Base-by-base conservation (phyloP, 2,329 filamentous ascomycete species). In the Pseudocercospora pini-densiflorae region DNA sequence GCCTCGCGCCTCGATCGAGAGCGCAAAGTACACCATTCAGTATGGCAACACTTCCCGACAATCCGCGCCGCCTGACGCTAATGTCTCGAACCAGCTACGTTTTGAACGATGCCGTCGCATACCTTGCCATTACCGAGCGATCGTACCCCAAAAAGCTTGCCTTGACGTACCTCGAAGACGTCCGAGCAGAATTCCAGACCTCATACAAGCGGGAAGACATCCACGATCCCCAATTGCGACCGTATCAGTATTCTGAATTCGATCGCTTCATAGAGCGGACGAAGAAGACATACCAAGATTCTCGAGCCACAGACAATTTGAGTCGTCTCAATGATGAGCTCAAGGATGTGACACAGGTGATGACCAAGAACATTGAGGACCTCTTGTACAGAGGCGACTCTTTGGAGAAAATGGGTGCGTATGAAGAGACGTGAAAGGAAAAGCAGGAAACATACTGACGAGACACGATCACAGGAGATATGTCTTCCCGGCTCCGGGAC, bases 301-400 rank as follows among this genome's bases (percentile, higher is more conserved):
- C 91, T 62, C 90, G 95, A 71, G 95, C 95, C 16, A 88, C 92
- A 14, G 92, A 94, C 81, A 98, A 98, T 81, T 87, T 99, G 65
- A 93, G 96, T 80, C 93, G 94, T 81, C 85, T 99, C 71, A 98
- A 99, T 77, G 93, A 97, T 77, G 96, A 99, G 85, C 87, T 99
- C 71, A 91, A 94, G 79, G 95, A 98, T 81, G 96, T 99, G 63
- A 98, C 95, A 1, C 94, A 97, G 82, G 94, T 99, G 77, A 99
- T 99, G 96, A 98, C 94, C 63, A 98, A 98, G 88, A 99, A 99
- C 80, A 98, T 99, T 73, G 95, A 99, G 84, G 95, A 99, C 79
- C 83, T 99, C 77, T 84, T 99, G 61, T 99, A 99, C 79, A 86
- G 96, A 68, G 95, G 95, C 29, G 95, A 99, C 79, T 95, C 90